Evolutionary conservation across 129 eudicot genomes (phyloP).

Genomic region (Cynara cardunculus): DNA sequence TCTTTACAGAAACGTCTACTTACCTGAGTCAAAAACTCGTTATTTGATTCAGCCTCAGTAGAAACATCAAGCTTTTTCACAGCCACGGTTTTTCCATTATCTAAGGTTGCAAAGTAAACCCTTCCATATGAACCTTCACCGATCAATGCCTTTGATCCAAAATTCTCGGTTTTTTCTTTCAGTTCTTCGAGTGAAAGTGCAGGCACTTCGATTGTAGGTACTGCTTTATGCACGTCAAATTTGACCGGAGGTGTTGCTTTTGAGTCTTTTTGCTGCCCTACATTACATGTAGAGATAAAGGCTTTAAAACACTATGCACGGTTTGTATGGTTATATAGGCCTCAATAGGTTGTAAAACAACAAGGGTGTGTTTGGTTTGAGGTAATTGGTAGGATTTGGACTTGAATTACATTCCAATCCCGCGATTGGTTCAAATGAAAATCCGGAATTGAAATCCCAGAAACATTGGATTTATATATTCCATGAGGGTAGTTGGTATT

Average conservation of each 20-base stretch:
- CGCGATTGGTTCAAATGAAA: not conserved
- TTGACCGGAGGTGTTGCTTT: slow-evolving; percentile 57
- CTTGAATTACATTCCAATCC: not conserved
- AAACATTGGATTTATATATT: too few relatives aligned
- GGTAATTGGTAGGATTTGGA: not conserved
- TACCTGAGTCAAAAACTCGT: slow-evolving; percentile 87
- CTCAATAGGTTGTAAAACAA: not conserved
- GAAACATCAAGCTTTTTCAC: slow-evolving; percentile 92
- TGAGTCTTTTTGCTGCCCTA: slow-evolving; percentile 52
- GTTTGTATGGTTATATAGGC: not conserved
- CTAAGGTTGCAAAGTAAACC: slow-evolving; percentile 70
- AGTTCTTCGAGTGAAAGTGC: slow-evolving; percentile 77
- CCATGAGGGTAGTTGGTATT: not conserved
- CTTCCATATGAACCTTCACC: slow-evolving; percentile 98
- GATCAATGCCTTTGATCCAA: slow-evolving; percentile 83
- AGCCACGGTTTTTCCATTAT: slow-evolving; percentile 74
- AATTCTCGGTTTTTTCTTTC: slow-evolving; percentile 89
- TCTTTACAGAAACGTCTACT: not conserved
- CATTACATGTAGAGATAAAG: not conserved
- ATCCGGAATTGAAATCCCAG: not conserved
- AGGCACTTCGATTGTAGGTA: slow-evolving; percentile 71
- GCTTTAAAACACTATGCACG: not conserved
- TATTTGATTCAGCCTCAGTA: slow-evolving; percentile 72
- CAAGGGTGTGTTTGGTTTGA: not conserved
- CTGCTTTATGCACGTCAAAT: slow-evolving; percentile 59